Base-by-base conservation (phyloP, 1,284 basidiomycete species). In the Fomitopsis betulina region DNA sequence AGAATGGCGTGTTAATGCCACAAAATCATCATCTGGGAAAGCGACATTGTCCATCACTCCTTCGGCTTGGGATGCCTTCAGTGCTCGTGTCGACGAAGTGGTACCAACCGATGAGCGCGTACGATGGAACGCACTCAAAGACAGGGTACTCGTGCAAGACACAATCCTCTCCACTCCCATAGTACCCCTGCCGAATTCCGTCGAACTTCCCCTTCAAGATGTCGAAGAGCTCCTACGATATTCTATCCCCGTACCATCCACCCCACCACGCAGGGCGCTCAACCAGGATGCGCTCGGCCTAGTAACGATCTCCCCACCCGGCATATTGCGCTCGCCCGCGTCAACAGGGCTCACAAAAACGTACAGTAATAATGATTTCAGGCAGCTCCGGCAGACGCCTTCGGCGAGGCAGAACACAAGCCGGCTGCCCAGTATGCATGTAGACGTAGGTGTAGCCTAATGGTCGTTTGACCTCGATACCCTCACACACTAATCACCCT, bases 261-360 rank as follows among this genome's bases (percentile, higher is more conserved):
- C 82, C 21, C 83, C 84, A 68, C 77, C 64, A 68, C 74, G 66
- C 73, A 78, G 71, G 75, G 82, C 59, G 71, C 81, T 62, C 72
- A 84, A 72, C 72, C 85, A 67, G 68, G 84, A 75, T 59, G 69
- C 76, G 54, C 69, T 78, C 40, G 72, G 70, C 40, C 69, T 78
- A 37, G 77, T 85, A 25, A 78, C 85, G 4, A 79, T 87, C 21
- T 88, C 87, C 1, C 89, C 89, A 2, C 86, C 87, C 10, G 82
- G 87, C 9, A 64, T 91, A 19, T 75, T 92, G 49, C 79, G 89
- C 49, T 88, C 87, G 1, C 87, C 89, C 0, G 86, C 84, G 1
- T 82, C 85, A 25, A 87, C 86, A 0, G 87, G 87, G n/a, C 76
- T 92, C 33, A 91, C 90, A 17, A 93, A 91, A 74, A 91, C 80